Percentiles rank a stretch among this genome's conserved stretches.
Conservation (phyloP, 495 filamentous ascomycete genomes). For the Annulohypoxylon stygium region DNA sequence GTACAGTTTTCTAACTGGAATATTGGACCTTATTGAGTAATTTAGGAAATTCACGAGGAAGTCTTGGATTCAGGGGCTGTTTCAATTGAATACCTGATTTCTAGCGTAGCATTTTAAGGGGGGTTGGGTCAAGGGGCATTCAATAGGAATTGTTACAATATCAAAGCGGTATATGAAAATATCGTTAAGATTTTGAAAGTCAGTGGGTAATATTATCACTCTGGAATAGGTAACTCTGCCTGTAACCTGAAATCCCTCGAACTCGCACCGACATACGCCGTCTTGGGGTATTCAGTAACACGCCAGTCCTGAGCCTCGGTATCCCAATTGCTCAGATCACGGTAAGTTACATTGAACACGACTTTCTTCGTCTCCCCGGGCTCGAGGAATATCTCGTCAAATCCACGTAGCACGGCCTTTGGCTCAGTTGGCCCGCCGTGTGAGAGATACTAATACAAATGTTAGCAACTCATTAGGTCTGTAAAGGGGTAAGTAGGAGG, state of each 20-base stretch:
- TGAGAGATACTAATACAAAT: constrained; percentile 71
- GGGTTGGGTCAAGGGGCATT: not conserved
- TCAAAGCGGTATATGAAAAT: not conserved
- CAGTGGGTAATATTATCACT: not conserved
- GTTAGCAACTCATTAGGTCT: constrained; percentile 56
- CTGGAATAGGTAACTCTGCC: constrained; percentile 21
- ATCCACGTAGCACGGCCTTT: constrained; percentile 78
- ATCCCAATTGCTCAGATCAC: constrained; percentile 86
- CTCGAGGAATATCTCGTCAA: constrained; percentile 77
- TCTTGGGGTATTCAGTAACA: constrained; percentile 54
- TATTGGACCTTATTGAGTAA: not conserved
- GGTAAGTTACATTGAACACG: constrained; percentile 76
- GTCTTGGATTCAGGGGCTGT: not conserved
- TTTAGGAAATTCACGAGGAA: not conserved
- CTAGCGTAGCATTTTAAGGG: constrained; percentile 11
- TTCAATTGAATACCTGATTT: not conserved
- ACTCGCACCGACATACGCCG: constrained; percentile 56
- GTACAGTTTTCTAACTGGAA: constrained; percentile 3
- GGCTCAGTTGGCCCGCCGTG: constrained; percentile 75
- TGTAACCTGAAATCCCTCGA: constrained; percentile 52
- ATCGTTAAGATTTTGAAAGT: not conserved
- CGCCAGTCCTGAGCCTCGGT: constrained; percentile 82
- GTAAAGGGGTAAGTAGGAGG: not conserved
- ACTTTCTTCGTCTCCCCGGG: constrained; percentile 71
- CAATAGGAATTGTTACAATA: not conserved